These are phyloP conservation scores for Alternaria ventricosa DNA, from an alignment of 2,329 filamentous ascomycete species.

Conservation along the genomic window DNA sequence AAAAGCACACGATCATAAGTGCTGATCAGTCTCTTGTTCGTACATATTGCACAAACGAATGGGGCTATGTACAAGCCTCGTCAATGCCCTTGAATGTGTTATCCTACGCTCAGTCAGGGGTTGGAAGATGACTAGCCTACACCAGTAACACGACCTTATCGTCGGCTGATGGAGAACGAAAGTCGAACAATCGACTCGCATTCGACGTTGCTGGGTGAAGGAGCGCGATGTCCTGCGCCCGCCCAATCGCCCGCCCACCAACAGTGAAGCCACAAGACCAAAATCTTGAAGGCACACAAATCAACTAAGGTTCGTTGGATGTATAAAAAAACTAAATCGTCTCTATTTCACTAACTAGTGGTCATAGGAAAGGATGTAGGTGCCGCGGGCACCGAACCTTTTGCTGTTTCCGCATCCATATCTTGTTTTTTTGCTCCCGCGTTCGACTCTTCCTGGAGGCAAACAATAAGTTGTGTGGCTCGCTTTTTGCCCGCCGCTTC, in stretches of 20 bases:
- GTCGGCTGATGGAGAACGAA: not conserved
- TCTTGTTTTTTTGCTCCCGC: not conserved
- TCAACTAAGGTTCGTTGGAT: not conserved
- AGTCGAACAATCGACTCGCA: not conserved
- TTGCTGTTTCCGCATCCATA: not conserved
- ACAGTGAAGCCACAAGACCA: not conserved
- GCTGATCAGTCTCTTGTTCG: not conserved
- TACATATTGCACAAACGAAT: not conserved
- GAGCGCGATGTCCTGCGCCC: not conserved
- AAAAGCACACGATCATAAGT: not conserved
- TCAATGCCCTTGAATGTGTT: fast-evolving
- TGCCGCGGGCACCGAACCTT: not conserved
- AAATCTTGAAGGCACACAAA: not conserved
- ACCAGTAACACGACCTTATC: not conserved
- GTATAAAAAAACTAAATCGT: not conserved
- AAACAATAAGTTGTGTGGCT: not conserved
- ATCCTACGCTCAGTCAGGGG: not conserved
- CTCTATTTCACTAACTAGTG: not conserved
- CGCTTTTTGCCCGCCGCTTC: not conserved
- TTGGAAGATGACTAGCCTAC: not conserved
- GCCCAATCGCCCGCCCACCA: not conserved
- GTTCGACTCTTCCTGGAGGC: not conserved
- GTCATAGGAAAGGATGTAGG: not conserved
- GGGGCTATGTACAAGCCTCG: not conserved
- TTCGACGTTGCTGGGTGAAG: not conserved